Percentiles rank a stretch among this genome's conserved stretches.
phyloP scores from a whole-genome alignment of 2,329 filamentous ascomycete genomes.

The Atkinsonella hypoxylon region DNA sequence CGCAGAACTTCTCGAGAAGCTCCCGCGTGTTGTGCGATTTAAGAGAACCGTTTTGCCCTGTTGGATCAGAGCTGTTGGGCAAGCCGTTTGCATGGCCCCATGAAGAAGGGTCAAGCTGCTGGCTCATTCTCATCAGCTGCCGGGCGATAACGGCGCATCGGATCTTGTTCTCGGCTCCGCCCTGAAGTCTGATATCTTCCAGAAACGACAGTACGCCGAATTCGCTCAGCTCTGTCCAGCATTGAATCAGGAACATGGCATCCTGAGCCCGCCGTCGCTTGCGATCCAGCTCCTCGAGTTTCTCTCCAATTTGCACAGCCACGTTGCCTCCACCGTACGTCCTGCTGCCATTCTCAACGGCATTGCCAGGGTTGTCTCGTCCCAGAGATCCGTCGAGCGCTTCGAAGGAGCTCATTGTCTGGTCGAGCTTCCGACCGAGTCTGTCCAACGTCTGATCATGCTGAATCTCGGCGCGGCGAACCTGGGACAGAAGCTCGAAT shows the following conservation, averaged over 20 bases:
- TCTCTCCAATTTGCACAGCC: slow-evolving; percentile 89
- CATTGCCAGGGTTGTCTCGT: slow-evolving; percentile 30
- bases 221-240: slow-evolving; percentile 92
- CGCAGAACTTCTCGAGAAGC: slow-evolving; percentile 91
- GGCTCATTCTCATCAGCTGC: slow-evolving; percentile 88
- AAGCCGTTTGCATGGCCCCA: slow-evolving; percentile 54
- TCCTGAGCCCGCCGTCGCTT: slow-evolving; percentile 84
- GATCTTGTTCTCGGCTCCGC: slow-evolving; percentile 83
- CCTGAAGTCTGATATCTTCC: slow-evolving; percentile 76
- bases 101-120: slow-evolving; percentile 68
- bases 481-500: slow-evolving; percentile 80
- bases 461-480: slow-evolving; percentile 80
- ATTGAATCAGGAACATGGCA: slow-evolving; percentile 89
- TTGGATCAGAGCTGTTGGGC: slow-evolving; percentile 37
- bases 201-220: slow-evolving; percentile 76
- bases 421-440: slow-evolving; percentile 77
- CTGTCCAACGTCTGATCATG: slow-evolving; percentile 86
- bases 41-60: slow-evolving; percentile 26
- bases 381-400: slow-evolving; percentile 76
- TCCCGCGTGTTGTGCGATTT: slow-evolving; percentile 62
- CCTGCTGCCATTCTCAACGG: slow-evolving; percentile 20
- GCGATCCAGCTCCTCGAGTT: slow-evolving; percentile 84
- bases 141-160: slow-evolving; percentile 87
- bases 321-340: slow-evolving; percentile 64
- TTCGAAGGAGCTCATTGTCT: slow-evolving; percentile 87